Base-by-base conservation (phyloP, 1,284 basidiomycete genomes). In the Austroboletus niveus region DNA sequence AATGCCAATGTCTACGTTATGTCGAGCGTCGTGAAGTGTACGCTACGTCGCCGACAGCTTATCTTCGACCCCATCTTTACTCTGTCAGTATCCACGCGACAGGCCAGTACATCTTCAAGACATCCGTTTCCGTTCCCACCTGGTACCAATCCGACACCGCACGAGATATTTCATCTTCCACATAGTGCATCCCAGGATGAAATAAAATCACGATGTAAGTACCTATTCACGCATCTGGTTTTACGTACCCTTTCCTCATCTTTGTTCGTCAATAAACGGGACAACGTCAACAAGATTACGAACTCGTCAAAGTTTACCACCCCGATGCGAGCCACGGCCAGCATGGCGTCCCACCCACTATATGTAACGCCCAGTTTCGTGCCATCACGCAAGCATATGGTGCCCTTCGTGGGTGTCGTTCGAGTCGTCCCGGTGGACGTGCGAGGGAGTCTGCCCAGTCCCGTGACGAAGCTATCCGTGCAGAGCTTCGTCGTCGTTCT, bases 111-210 rank as follows among this genome's bases (percentile, higher is more conserved):
- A 8, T 52, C 43, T 15, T 48, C 50, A 14, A 50, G 24, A 32
- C 55, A 48, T 43, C 50, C 11, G 50, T 72, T 69, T 48, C 71
- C 75, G 1, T 81, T 76, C 47, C 79, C 79, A 2, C 57, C 54
- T 10, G 62, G 73, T 50, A 48, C 66, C 1, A 69, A 70, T 44
- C 77, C 79, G 10, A 73, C 76, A 5, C 77, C 79, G 0, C 66
- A 78, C 60, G 74, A 81, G 60, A 79, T 81, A 49, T 81, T 81
- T 57, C 78, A 80, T 54, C 71, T 81, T n/a, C 64, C 74, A 7
- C 59, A 55, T 15, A 65, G 66, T 22, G 77, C 79, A 20, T 71
- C 69, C 9, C 75, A 76, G 56, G 54, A 61, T 27, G 72, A 78
- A 27, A 74, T 81, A 54, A 81, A 81, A 60, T 48, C 71, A n/a